Percentiles rank a stretch among this genome's conserved stretches.
These are phyloP conservation scores for Hyaloraphidium curvatum DNA, from an alignment of 192 early-diverging fungal species.

Conservation along the genomic window DNA sequence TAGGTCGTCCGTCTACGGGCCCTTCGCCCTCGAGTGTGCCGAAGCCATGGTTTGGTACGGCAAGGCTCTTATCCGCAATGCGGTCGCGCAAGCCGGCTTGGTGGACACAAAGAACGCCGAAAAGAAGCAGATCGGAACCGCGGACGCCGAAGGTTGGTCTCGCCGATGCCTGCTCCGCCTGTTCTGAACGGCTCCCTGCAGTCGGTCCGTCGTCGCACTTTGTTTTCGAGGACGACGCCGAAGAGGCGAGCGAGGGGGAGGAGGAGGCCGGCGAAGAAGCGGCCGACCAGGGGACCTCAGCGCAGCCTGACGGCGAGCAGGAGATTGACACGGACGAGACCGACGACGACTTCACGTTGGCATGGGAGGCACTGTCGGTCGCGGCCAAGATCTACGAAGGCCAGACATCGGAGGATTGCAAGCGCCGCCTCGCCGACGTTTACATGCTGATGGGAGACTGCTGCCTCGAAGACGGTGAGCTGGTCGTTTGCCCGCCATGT, in stretches of 20 bases:
- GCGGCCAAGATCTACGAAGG: not conserved
- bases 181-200: not conserved
- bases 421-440: not conserved
- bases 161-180: not conserved
- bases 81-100: not conserved
- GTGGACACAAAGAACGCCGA: not conserved
- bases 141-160: not conserved
- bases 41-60: not conserved
- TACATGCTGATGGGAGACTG: not conserved
- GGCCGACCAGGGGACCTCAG: too few relatives aligned
- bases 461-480: not conserved
- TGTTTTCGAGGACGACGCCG: not conserved
- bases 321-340: not conserved
- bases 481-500: not conserved
- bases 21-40: not conserved
- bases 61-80: not conserved
- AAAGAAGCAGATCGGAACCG: too few relatives aligned
- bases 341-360: not conserved
- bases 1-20: not conserved
- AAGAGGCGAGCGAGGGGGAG: not conserved
- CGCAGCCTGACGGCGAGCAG: too few relatives aligned
- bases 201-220: not conserved
- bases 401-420: not conserved
- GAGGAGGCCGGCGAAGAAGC: too few relatives aligned
- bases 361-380: not conserved